Base-by-base conservation (phyloP, 2,329 filamentous ascomycete genomes). In the Calonectria henricotiae region DNA sequence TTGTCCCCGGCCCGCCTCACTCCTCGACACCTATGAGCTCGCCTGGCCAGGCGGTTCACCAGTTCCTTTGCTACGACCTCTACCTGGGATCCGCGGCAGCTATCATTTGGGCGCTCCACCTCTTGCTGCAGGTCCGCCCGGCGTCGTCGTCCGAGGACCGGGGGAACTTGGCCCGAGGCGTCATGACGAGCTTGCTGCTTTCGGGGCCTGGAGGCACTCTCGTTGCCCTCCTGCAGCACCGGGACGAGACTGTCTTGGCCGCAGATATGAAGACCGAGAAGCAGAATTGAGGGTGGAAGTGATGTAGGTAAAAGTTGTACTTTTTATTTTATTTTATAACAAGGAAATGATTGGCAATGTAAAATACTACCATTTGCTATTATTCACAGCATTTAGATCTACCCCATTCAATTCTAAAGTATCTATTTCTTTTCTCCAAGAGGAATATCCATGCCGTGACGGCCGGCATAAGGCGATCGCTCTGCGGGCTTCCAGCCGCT, bases 401-500 rank as follows among this genome's bases (percentile, higher is more conserved):
- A 7, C n/a, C 6, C 23, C 41, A 13, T 12, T 13, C 37, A 37
- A 39, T 27, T 30, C 32, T 43, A 65, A 4, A 66, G 54, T 25
- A 51, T 6, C 13, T 69, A 63, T 63, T 65, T 65, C 37, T 73
- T 71, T 60, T 78, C 76, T 0, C 76, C 76, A 0, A 78, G 55
- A 32, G 76, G 76, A 15, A 78, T 39, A 55, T 75, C 60, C 37
- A 78, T 66, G 1, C 76, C 76, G 39, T 78, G 76, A 0, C 73
- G 68, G 27, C 77, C 77, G 20, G 49, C 85, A 76, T 96, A 96
- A 9, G 82, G 84, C 2, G 92, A 89, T 2, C 84, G 80, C 73
- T 89, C 83, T 0, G 91, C 88, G 27, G 87, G 83, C 75, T 86
- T 89, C 93, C 93, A 95, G 0, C 86, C 90, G 8, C 75, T 74